Percentiles rank a stretch among this genome's conserved stretches.
phyloP scores from a whole-genome alignment of 2,329 filamentous ascomycete genomes.

The Camillea tinctor region DNA sequence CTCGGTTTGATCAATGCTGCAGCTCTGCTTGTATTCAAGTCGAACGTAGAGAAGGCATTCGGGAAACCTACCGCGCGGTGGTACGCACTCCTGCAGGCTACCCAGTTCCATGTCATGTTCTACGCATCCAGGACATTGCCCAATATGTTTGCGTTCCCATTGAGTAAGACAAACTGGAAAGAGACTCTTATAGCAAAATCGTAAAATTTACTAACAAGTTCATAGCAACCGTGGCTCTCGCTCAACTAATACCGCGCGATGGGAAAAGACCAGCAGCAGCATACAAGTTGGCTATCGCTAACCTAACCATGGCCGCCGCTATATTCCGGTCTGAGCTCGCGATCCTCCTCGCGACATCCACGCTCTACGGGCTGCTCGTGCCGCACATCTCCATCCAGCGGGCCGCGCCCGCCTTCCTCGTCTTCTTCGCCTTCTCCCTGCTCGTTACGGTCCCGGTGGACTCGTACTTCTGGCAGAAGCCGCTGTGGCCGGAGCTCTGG shows the following conservation, averaged over 20 bases:
- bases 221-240: constrained; percentile 64
- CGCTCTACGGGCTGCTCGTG: constrained; percentile 58
- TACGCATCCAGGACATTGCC: constrained; percentile 90
- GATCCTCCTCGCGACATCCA: constrained; percentile 70
- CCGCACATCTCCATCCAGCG: constrained; percentile 19
- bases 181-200: not conserved
- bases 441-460: constrained; percentile 72
- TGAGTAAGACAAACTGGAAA: constrained; percentile 59
- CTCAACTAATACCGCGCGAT: constrained; percentile 42
- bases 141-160: constrained; percentile 92
- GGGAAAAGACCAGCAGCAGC: constrained; percentile 38
- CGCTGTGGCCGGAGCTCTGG: constrained; percentile 84
- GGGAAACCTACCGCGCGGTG: constrained; percentile 70
- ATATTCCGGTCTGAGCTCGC: constrained; percentile 90
- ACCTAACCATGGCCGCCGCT: constrained; percentile 77
- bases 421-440: constrained; percentile 66
- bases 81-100: constrained; percentile 75
- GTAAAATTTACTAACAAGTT: constrained; percentile 2
- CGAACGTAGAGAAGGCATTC: constrained; percentile 63
- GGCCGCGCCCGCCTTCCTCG: constrained; percentile 65
- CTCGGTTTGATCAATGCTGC: constrained; percentile 75
- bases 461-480: constrained; percentile 89
- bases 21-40: constrained; percentile 65
- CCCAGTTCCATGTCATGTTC: constrained; percentile 90
- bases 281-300: constrained; percentile 64